Evolutionary conservation across 345 rosid species (phyloP), one percentile per base, ranked within the genome.

Genomic region (Gossypium raimondii): DNA sequence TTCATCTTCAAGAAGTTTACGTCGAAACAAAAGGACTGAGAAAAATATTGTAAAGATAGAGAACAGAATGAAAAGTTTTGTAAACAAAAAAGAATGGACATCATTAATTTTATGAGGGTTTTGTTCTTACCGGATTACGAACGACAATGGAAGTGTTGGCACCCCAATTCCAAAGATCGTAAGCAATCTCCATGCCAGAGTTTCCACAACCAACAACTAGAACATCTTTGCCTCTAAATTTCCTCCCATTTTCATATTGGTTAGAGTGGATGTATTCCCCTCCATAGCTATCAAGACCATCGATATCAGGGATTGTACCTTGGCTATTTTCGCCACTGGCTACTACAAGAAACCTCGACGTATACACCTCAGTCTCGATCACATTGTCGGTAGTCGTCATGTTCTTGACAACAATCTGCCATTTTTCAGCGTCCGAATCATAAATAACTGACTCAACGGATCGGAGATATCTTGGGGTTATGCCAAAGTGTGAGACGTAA

Each of bases 291-390:
- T 57, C 62, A 20, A 20, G 34, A 57, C 29, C 62, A 0, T 20
- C 14, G 16, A 57, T 9, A 57, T 10, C 5, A 11, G 62, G 7
- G 62, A 56, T 56, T 12, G 10, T 20, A 56, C 5, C 61, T 20
- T 56, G 1, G 27, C 61, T 56, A 20, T 56, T 56, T 56, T 56
- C 61, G 7, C 90, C 94, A 0, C 83, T 82, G 18, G 89, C 89
- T 1, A 76, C 86, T 25, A 90, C 90, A 16, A 90, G 44, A 81
- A 65, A 88, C 61, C 50, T 74, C 8, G 82, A 85, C 13, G 24
- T 13, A 72, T 80, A 90, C 25, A 70, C 71, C 59, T 88, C 87
- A 1, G 7, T 8, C 9, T 11, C 38, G 22, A 2, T 0, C 27
- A 22, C 63, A 0, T 17, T n/a, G 0, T 18, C 10, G 0, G 22